phyloP scores from a whole-genome alignment of 352 stramenopile genomes.

The Globisporangium paroecandrum region DNA sequence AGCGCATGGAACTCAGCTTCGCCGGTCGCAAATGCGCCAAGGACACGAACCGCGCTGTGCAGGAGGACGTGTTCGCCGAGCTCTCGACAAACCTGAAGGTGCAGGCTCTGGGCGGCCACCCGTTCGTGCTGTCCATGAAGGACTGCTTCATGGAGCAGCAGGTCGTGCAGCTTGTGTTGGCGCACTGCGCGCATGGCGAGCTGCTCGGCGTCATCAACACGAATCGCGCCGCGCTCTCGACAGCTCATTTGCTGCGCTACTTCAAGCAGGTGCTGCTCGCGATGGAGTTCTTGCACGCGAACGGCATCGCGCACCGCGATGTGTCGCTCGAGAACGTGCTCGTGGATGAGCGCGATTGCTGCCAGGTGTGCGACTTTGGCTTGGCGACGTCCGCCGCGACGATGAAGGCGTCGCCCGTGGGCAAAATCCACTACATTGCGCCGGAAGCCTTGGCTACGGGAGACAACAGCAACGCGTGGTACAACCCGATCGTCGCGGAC shows the following conservation, averaged over 20 bases:
- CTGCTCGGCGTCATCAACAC: slow-evolving; percentile 72
- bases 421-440: slow-evolving; percentile 81
- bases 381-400: slow-evolving; percentile 38
- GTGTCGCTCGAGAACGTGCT: slow-evolving; percentile 83
- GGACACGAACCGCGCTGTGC: slow-evolving; percentile 40
- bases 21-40: slow-evolving; percentile 48
- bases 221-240: slow-evolving; percentile 28
- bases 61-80: slow-evolving; percentile 72
- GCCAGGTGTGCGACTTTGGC: slow-evolving; percentile 81
- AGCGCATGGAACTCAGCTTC: slow-evolving; percentile 69
- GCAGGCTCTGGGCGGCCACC: slow-evolving; percentile 56
- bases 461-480: slow-evolving; percentile 21
- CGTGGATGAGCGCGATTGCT: slow-evolving; percentile 58
- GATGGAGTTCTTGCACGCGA: slow-evolving; percentile 66
- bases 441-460: slow-evolving; percentile 51
- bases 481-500: slow-evolving; percentile 63
- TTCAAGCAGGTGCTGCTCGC: slow-evolving; percentile 63
- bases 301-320: slow-evolving; percentile 79
- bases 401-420: slow-evolving; percentile 42
- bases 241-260: slow-evolving; percentile 40
- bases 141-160: slow-evolving; percentile 65
- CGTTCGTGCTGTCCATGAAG: slow-evolving; percentile 59
- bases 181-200: slow-evolving; percentile 66
- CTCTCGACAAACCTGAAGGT: slow-evolving; percentile 67
- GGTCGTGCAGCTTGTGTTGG: slow-evolving; percentile 63